Conservation (phyloP, 192 early-diverging fungal genomes). For the Gonapodya sp. region DNA sequence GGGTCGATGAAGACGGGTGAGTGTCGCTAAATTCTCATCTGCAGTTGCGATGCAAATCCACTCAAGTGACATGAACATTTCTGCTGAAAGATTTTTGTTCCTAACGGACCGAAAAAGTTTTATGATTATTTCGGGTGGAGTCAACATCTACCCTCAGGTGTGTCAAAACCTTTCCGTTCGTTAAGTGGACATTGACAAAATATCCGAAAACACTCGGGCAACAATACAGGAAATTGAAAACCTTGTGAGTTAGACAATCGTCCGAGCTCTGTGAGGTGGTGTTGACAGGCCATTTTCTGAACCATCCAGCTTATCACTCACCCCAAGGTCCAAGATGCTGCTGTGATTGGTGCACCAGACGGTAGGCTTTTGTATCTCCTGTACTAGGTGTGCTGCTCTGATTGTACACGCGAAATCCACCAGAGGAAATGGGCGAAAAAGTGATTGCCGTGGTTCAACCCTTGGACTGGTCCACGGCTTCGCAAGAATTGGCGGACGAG, state of each 20-base stretch:
- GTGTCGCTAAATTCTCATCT: no score
- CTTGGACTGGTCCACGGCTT: background rate
- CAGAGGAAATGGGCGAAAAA: background rate
- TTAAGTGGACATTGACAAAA: no score
- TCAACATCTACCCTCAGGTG: conserved; percentile 10
- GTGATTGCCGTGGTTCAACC: conserved; percentile 1
- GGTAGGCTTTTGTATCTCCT: background rate
- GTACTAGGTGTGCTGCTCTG: no score
- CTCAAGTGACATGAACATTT: no score
- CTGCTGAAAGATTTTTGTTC: background rate
- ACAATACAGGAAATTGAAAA: conserved; percentile 10
- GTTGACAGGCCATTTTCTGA: no score
- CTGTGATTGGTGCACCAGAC: background rate
- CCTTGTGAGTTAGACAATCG: background rate
- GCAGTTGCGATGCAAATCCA: no score
- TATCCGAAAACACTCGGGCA: no score
- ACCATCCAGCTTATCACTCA: background rate
- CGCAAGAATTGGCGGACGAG: background rate
- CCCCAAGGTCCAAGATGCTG: conserved; percentile 4
- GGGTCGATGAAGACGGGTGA: background rate
- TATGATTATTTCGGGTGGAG: conserved; percentile 9
- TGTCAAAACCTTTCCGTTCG: no score
- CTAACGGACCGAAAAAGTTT: conserved; percentile 2
- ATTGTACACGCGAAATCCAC: no score
- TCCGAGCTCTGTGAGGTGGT: no score